Conservation (phyloP, 257 asterid species). For the Nicotiana knightiana region DNA sequence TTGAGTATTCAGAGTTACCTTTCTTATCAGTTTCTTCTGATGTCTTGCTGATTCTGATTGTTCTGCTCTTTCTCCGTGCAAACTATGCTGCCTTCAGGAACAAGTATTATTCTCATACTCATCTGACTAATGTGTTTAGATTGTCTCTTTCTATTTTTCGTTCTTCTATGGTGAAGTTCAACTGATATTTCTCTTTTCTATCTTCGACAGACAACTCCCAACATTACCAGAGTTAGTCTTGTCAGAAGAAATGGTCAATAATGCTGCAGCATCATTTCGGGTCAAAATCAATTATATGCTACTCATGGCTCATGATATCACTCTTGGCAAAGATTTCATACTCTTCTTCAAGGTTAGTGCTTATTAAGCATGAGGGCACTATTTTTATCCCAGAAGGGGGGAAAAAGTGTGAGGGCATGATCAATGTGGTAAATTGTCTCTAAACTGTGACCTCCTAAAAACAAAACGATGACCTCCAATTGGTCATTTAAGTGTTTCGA, state of each 20-base stretch:
- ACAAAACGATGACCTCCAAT: background rate
- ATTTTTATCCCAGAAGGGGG: background rate
- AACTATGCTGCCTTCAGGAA: slow-evolving; percentile 62
- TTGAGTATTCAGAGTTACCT: slow-evolving; percentile 80
- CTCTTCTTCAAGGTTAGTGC: slow-evolving; percentile 82
- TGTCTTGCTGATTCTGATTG: slow-evolving; percentile 64
- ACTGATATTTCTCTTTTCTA: slow-evolving; percentile 20
- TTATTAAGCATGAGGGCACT: background rate
- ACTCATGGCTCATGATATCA: slow-evolving; percentile 96
- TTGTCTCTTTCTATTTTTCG: background rate
- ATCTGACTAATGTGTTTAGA: background rate
- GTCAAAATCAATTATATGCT: slow-evolving; percentile 81
- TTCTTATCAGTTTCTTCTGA: slow-evolving; percentile 74
- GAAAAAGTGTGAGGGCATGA: background rate
- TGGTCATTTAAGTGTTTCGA: background rate
- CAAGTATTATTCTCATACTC: slow-evolving; percentile 37
- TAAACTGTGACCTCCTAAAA: background rate
- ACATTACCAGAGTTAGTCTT: slow-evolving; percentile 78
- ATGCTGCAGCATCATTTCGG: slow-evolving; percentile 91
- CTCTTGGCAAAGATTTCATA: slow-evolving; percentile 90
- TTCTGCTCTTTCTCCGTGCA: slow-evolving; percentile 66
- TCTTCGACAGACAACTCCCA: slow-evolving; percentile 50
- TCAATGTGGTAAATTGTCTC: background rate
- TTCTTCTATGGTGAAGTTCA: slow-evolving; percentile 10
- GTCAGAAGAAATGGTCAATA: slow-evolving; percentile 93